Base-by-base conservation (phyloP, 441 rosid species). In the Euphorbia corollata region DNA sequence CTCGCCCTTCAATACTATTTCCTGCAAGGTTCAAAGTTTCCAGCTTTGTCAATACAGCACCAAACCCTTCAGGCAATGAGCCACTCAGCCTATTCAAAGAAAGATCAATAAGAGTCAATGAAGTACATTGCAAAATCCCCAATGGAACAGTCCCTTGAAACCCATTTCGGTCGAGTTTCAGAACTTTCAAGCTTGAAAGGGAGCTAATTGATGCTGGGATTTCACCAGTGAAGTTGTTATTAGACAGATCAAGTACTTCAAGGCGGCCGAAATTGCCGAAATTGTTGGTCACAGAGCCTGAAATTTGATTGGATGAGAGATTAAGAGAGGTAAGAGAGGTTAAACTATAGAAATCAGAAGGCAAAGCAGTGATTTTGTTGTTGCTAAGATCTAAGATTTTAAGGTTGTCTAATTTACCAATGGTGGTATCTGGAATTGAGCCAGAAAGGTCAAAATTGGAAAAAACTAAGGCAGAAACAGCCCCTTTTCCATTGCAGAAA, bases 281-380 rank as follows among this genome's bases (percentile, higher is more conserved):
- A 83, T 88, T 90, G 79, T 53, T 88, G 19, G 87, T 63, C 13
- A 92, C 84, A 19, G 84, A 43, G 48, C 97, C 94, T 41, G 96
- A 84, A 75, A 92, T 85, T 74, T 71, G 70, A 78, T 92, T 92
- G 57, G 64, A 72, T 23, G 96, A 90, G 62, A 92, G 88, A 72
- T 90, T 87, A 6, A 92, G 88, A 59, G n/a, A 73, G 69, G 77
- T 79, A 63, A 92, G 85, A 43, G 87, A 81, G 73, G 82, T 80
- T 62, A 92, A 79, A 78, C 92, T 87, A 97, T 96, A 90, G 36
- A 90, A 82, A 84, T 92, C 98, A 61, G 97, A 78, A 67, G 97
- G 89, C 68, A 92, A 77, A 70, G 80, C 84, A 43, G 90, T 82
- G 84, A 92, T 85, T 72, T 79, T 82, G 84, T 90, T 92, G 75